phyloP scores from a whole-genome alignment of 2,329 filamentous ascomycete genomes.

The Cryphonectria naterciae region DNA sequence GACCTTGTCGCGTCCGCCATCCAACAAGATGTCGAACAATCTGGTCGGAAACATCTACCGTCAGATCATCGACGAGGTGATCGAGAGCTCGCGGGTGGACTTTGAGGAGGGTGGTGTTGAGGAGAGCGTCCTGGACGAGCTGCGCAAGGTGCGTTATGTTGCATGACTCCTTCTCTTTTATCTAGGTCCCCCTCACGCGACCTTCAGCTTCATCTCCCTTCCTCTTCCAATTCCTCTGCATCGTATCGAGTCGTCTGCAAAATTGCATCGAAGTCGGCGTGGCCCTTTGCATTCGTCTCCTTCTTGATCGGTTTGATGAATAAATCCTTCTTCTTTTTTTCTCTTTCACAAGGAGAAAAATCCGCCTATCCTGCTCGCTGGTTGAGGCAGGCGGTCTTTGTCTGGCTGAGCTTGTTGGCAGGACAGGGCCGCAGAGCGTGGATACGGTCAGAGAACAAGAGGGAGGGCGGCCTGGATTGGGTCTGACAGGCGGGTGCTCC shows the following conservation, averaged over 20 bases:
- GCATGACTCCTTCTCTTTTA: background rate
- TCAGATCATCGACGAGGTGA: conserved; percentile 79
- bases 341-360: background rate
- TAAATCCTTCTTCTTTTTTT: background rate
- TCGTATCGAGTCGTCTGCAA: background rate
- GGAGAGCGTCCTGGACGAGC: conserved; percentile 80
- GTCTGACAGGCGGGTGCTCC: conserved; percentile 49
- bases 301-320: background rate
- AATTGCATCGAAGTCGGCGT: conserved; percentile 19
- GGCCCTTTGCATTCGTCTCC: background rate
- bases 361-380: background rate
- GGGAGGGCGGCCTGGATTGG: conserved; percentile 33
- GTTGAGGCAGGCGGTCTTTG: conserved; percentile 14
- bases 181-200: background rate
- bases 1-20: background rate
- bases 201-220: background rate
- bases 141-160: conserved; percentile 70
- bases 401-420: conserved; percentile 31
- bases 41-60: conserved; percentile 78
- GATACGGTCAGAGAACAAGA: conserved; percentile 43
- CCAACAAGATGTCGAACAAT: conserved; percentile 59
- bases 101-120: conserved; percentile 97
- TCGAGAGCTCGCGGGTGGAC: conserved; percentile 88
- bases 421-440: conserved; percentile 28
- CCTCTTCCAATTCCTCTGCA: no score